Evolutionary conservation across 2,329 filamentous ascomycete genomes (phyloP), one percentile per base, ranked within the genome.

Genomic region (Claviceps fusiformis): DNA sequence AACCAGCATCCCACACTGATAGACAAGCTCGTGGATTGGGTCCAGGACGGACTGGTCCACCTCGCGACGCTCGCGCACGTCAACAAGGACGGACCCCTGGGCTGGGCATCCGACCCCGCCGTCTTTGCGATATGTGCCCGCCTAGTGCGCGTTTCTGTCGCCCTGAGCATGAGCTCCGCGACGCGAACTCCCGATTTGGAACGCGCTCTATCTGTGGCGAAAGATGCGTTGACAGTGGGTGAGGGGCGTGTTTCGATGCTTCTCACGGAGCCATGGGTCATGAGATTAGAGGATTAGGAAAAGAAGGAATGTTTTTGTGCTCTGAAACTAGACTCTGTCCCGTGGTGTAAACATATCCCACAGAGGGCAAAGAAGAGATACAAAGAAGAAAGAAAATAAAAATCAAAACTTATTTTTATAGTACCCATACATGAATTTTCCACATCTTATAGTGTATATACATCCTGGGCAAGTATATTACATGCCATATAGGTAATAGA

Each of bases 71-170:
- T 69, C 8, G 60, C 63, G 3, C 58, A 58, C 2, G 58, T 58
- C 0, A 68, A 75, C 24, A 64, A 65, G 1, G 86, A 89, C 63
- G 85, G 85, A 0, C 76, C 85, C 9, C 70, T 95, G 39, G 87
- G 89, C 7, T 90, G 86, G 83, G 79, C 80, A 1, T 83, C 84
- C 1, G 82, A 83, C 55, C 76, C 82, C 0, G 79, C 83, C 35
- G 79, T 84, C 1, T 92, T 90, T 65, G 75, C 77, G 2, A 69
- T 86, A 46, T 80, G 78, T 50, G 71, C 73, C 5, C 70, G 73
- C 15, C 62, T 80, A n/a, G 49, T 78, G n/a, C 61, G 70, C 3
- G 64, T 67, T 31, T 72, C 70, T 0, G 64, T 65, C 24, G 67
- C 71, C 6, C 57, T 79, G 55, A 55, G 54, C 5, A 59, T 59